A percentile compares a stretch with the other conserved stretches of the same genome.
These are phyloP conservation scores for Colletotrichum sidae DNA, from an alignment of 2,329 filamentous ascomycete genomes.

Conservation along the genomic window DNA sequence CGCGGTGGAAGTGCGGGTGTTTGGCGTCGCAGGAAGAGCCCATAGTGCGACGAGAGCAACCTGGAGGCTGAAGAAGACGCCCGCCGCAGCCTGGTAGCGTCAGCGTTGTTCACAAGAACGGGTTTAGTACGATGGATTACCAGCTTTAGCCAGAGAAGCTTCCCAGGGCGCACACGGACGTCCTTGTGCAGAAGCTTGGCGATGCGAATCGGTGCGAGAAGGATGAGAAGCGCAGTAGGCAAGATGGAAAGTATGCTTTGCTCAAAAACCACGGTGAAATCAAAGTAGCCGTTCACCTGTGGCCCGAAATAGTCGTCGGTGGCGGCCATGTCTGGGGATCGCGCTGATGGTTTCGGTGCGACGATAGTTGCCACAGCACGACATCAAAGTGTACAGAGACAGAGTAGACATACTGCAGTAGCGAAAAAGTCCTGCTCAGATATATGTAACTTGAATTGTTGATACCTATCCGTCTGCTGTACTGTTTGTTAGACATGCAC, in stretches of 20 bases:
- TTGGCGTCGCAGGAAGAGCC: constrained; percentile 39
- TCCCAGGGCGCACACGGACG: constrained; percentile 5
- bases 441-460: too few species aligned
- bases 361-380: neutral
- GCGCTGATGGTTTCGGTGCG: neutral
- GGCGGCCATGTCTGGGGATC: neutral
- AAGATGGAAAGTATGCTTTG: constrained; percentile 46
- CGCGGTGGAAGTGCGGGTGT: constrained; percentile 44
- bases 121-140: constrained; percentile 20
- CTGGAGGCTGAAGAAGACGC: constrained; percentile 39
- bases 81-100: constrained; percentile 32
- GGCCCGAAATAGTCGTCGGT: constrained; percentile 43
- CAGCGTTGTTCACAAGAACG: neutral
- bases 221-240: constrained; percentile 42
- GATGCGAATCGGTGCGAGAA: constrained; percentile 40
- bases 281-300: constrained; percentile 41
- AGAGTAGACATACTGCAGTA: too few species aligned
- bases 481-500: too few species aligned
- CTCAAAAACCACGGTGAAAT: constrained; percentile 47
- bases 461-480: too few species aligned
- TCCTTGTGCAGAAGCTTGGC: constrained; percentile 31
- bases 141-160: constrained; percentile 41
- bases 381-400: too few species aligned
- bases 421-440: too few species aligned
- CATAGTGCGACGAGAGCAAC: constrained; percentile 43